Conservation (phyloP, 1,139 yeast genomes). For the Saccharomycopsis hybrid region DNA sequence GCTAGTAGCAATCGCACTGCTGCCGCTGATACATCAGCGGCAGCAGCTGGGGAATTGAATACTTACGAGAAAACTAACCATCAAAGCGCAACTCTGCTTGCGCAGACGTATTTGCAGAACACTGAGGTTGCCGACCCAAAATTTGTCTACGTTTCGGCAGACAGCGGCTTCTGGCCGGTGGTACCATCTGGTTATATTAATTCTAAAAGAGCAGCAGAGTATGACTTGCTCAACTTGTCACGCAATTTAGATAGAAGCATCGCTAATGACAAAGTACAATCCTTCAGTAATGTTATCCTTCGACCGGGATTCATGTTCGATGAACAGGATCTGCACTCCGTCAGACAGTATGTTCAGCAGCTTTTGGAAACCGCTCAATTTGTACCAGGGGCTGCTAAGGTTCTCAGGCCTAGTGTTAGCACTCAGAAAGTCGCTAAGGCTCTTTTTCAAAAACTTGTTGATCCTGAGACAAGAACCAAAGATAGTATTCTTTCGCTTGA, state of each 20-base stretch:
- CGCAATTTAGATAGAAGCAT: not conserved
- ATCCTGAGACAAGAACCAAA: no score
- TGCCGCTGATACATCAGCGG: slow-evolving; percentile 28
- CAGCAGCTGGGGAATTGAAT: not conserved
- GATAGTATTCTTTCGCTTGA: no score
- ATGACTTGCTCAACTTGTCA: slow-evolving; percentile 33
- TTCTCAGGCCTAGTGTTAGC: slow-evolving; percentile 58
- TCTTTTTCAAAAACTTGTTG: slow-evolving; percentile 33
- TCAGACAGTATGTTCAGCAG: slow-evolving; percentile 31
- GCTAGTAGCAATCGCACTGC: slow-evolving; percentile 24
- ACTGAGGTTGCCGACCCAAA: slow-evolving; percentile 15
- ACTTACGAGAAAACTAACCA: slow-evolving; percentile 21
- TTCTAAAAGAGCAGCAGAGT: slow-evolving; percentile 78
- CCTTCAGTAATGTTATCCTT: slow-evolving; percentile 53
- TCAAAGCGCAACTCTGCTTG: slow-evolving; percentile 24
- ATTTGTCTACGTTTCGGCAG: slow-evolving; percentile 80
- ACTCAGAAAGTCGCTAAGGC: slow-evolving; percentile 64
- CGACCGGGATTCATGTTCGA: slow-evolving; percentile 87
- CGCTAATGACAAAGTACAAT: slow-evolving; percentile 24
- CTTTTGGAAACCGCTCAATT: slow-evolving; percentile 31
- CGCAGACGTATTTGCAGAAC: slow-evolving; percentile 16
- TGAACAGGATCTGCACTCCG: slow-evolving; percentile 31
- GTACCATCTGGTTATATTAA: slow-evolving; percentile 64
- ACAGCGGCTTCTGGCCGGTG: slow-evolving; percentile 52
- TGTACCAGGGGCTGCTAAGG: slow-evolving; percentile 34